Percentiles rank a stretch among this genome's conserved stretches.
phyloP scores from a whole-genome alignment of 148 eudicot genomes.

The Linanthus parryae region DNA sequence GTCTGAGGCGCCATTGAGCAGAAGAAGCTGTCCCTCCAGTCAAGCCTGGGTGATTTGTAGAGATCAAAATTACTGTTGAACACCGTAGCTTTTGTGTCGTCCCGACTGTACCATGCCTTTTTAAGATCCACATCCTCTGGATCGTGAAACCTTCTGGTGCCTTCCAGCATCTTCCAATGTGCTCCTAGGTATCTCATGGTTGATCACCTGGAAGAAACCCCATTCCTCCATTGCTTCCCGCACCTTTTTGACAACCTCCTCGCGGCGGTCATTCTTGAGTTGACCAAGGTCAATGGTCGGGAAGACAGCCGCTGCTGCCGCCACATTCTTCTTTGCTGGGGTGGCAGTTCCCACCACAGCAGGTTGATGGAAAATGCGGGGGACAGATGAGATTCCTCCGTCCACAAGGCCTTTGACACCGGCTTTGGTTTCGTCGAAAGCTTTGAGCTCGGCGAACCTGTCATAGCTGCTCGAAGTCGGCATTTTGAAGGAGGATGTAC shows the following conservation, averaged over 20 bases:
- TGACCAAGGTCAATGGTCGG: conserved; percentile 24
- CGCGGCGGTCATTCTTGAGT: background rate
- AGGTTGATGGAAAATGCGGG: conserved; percentile 29
- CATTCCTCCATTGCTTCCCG: conserved; percentile 26
- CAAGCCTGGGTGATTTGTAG: conserved; percentile 18
- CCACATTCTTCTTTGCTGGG: too few relatives aligned
- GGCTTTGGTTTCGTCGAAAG: conserved; percentile 53
- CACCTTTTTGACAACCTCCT: conserved; percentile 17
- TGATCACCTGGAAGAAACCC: conserved; percentile 54
- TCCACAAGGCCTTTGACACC: conserved; percentile 64
- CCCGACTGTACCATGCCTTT: conserved; percentile 32
- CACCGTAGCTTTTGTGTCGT: conserved; percentile 12
- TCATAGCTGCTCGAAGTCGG: too few relatives aligned
- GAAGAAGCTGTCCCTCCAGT: conserved; percentile 37
- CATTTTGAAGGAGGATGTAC: too few relatives aligned
- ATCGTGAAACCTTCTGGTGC: conserved; percentile 33
- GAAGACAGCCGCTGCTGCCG: too few relatives aligned
- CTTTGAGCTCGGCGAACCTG: conserved; percentile 27
- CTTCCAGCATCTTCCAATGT: conserved; percentile 35
- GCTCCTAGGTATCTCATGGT: conserved; percentile 34
- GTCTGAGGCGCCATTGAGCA: conserved; percentile 30
- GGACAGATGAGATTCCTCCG: conserved; percentile 29
- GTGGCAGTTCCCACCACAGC: too few relatives aligned
- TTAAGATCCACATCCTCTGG: conserved; percentile 34
- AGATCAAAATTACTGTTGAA: conserved; percentile 40